phyloP scores from a whole-genome alignment of 164 flowering plant species.

The Dillenia turbinata region DNA sequence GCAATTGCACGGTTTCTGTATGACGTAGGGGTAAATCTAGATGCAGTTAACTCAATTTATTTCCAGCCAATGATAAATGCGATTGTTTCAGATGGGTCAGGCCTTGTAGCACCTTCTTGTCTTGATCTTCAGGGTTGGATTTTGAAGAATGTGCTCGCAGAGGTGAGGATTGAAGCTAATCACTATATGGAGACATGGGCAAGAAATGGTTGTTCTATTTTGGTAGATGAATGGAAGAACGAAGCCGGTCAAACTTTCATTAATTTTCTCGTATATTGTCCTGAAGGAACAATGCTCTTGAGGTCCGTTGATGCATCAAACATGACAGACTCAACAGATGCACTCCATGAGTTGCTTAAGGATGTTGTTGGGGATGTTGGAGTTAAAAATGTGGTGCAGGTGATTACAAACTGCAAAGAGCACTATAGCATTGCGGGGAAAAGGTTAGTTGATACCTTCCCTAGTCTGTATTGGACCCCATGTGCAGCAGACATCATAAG shows the following conservation, averaged over 20 bases:
- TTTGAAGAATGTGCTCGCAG: slow-evolving; percentile 28
- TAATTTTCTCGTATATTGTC: slow-evolving; percentile 33
- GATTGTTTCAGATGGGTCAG: slow-evolving; percentile 44
- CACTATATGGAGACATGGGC: slow-evolving; percentile 35
- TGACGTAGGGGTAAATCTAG: slow-evolving; percentile 34
- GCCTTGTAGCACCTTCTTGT: slow-evolving; percentile 38
- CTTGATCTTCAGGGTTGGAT: slow-evolving; percentile 30
- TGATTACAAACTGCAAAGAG: slow-evolving; percentile 37
- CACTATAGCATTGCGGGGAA: slow-evolving; percentile 35
- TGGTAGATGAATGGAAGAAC: slow-evolving; percentile 44
- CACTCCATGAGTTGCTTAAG: slow-evolving; percentile 29
- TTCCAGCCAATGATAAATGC: slow-evolving; percentile 47
- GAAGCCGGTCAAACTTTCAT: slow-evolving; percentile 17
- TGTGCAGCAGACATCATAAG: slow-evolving; percentile 50
- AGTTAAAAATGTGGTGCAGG: slow-evolving; percentile 35
- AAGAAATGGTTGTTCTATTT: slow-evolving; percentile 41
- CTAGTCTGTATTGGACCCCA: slow-evolving; percentile 36
- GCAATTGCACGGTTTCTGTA: slow-evolving; percentile 45
- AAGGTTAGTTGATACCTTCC: slow-evolving; percentile 19
- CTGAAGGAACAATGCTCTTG: slow-evolving; percentile 33
- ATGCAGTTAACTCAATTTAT: slow-evolving; percentile 33
- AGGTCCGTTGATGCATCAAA: slow-evolving; percentile 45
- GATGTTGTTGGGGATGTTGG: slow-evolving; percentile 46
- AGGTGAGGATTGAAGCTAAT: slow-evolving; percentile 22
- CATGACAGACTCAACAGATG: slow-evolving; percentile 20